These are phyloP conservation scores for Lagenidium giganteum DNA, from an alignment of 352 stramenopile species.

Conservation along the genomic window DNA sequence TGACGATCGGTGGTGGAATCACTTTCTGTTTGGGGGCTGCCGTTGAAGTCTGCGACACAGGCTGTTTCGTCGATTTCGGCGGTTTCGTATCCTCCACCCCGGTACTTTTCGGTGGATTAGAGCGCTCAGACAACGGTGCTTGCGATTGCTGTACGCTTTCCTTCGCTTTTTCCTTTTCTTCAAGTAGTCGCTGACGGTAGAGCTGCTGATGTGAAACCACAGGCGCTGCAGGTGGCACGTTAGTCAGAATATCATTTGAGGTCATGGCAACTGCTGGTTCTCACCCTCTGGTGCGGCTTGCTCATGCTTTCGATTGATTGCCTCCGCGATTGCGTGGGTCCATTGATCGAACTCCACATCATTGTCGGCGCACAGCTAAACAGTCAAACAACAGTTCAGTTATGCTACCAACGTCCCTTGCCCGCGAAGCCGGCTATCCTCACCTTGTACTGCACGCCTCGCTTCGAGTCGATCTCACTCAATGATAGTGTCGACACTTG, in stretches of 20 bases:
- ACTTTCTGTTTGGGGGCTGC: no score
- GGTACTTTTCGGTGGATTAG: no score
- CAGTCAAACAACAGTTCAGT: no score
- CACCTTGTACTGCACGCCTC: slow-evolving; percentile 84
- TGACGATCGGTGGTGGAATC: no score
- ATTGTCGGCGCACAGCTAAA: slow-evolving; percentile 72
- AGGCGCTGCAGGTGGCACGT: slow-evolving; percentile 16
- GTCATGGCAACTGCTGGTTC: no score
- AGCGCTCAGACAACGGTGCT: no score
- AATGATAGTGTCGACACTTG: slow-evolving; percentile 75
- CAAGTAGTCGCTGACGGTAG: slow-evolving; percentile 61
- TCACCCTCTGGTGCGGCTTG: slow-evolving; percentile 17
- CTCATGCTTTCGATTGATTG: slow-evolving; percentile 71
- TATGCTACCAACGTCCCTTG: no score
- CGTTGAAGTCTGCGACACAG: no score
- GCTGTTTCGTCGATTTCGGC: no score
- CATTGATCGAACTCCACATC: slow-evolving; percentile 76
- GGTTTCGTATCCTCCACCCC: no score
- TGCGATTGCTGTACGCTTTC: slow-evolving; percentile 5
- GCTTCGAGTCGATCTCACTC: slow-evolving; percentile 75
- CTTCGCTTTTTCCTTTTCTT: slow-evolving; percentile 39
- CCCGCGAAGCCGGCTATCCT: no score
- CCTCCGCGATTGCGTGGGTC: slow-evolving; percentile 69
- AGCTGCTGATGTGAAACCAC: slow-evolving; percentile 70
- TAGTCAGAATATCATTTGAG: no score